phyloP scores from a whole-genome alignment of 345 rosid species.

The Hibiscus mutabilis region DNA sequence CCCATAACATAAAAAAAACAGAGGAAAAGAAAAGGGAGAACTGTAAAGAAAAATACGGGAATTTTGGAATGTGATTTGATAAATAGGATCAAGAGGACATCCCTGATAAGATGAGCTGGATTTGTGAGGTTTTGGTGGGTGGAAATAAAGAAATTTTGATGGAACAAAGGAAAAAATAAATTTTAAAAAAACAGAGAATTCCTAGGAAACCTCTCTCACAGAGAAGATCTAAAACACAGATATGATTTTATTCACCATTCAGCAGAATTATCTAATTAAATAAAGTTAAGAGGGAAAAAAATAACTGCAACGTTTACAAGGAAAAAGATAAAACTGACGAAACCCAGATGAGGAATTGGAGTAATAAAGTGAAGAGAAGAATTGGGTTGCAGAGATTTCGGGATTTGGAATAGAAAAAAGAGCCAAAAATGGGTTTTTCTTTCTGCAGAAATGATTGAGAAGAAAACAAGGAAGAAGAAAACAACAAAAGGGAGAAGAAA shows the following conservation, averaged over 20 bases:
- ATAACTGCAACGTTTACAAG: neutral
- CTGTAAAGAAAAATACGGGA: neutral
- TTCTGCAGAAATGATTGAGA: slow-evolving; percentile 1
- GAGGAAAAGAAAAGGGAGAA: neutral
- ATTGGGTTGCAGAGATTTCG: slow-evolving; percentile 7
- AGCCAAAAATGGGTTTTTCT: neutral
- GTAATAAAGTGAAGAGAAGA: slow-evolving; percentile 1
- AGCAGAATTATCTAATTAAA: neutral
- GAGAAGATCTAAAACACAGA: neutral
- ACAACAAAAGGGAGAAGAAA: neutral
- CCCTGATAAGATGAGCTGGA: slow-evolving; percentile 22
- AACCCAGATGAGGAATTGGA: slow-evolving; percentile 10
- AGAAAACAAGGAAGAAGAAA: slow-evolving; percentile 4
- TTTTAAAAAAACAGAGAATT: slow-evolving; percentile 1
- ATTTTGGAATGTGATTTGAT: slow-evolving; percentile 9
- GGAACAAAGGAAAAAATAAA: neutral
- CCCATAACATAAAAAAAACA: slow-evolving; percentile 46
- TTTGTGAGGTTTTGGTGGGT: slow-evolving; percentile 8
- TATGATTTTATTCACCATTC: neutral
- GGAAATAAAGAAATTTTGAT: neutral
- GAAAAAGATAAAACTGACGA: slow-evolving; percentile 9
- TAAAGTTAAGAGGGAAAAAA: neutral
- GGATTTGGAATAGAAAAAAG: slow-evolving; percentile 1
- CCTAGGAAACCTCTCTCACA: slow-evolving; percentile 6
- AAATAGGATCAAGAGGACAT: slow-evolving; percentile 3